Percentiles rank a stretch among this genome's conserved stretches.
Evolutionary conservation across 2,329 filamentous ascomycete genomes (phyloP).

Genomic region (Lachnellula suecica): DNA sequence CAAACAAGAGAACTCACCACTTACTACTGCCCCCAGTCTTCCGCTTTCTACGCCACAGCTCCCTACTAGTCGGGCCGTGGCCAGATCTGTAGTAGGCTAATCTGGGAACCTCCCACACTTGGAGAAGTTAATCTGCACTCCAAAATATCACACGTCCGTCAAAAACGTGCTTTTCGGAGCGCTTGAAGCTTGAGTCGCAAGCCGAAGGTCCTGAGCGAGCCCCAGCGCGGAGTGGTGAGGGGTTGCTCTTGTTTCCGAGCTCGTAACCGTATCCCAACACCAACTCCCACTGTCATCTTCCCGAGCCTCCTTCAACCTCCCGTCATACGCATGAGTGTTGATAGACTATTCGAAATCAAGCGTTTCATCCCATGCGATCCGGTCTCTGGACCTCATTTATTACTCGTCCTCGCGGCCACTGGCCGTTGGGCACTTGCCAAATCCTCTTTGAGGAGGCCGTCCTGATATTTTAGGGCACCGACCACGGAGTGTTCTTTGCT

Average conservation of each 20-base stretch:
- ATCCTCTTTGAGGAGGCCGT: constrained; percentile 2
- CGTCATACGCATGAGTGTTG: no score
- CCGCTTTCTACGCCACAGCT: background rate
- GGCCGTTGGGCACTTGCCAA: background rate
- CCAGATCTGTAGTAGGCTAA: background rate
- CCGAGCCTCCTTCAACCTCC: background rate
- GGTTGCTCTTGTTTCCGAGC: background rate
- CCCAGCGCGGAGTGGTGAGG: background rate
- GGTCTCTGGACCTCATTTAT: constrained; percentile 9
- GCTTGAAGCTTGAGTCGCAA: constrained; percentile 12
- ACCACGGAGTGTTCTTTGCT: constrained; percentile 16
- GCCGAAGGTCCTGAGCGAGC: constrained; percentile 7
- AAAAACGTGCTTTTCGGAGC: constrained; percentile 6
- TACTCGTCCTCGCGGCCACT: background rate
- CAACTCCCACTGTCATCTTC: constrained; percentile 2
- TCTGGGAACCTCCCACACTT: constrained; percentile 1
- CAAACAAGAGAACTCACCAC: constrained; percentile 8
- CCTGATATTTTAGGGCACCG: constrained; percentile 14
- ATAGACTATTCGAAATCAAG: no score
- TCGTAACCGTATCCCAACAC: constrained; percentile 23
- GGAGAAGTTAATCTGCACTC: constrained; percentile 2
- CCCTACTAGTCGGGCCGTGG: constrained; percentile 1
- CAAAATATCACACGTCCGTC: constrained; percentile 11
- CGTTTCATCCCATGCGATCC: constrained; percentile 22
- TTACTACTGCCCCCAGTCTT: background rate